A percentile compares a stretch with the other conserved stretches of the same genome.
phyloP scores from a whole-genome alignment of 768 basidiomycete species.

The Lentinula edodes region DNA sequence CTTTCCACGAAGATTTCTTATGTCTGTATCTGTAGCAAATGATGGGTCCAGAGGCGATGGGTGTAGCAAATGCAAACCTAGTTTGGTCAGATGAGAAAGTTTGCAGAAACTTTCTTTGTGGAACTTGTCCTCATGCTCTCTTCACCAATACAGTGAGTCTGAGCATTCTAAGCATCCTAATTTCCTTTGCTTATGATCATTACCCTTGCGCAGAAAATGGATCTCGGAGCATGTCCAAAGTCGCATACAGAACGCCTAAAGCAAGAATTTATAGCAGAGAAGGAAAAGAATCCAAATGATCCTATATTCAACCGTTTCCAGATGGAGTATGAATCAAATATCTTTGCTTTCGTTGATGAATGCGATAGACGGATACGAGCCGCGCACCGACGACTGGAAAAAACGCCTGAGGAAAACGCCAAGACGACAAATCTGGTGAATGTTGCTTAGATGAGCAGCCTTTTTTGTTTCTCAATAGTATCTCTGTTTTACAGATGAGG shows the following conservation, averaged over 20 bases:
- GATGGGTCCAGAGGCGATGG: constrained; percentile 99
- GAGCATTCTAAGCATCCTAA: background rate
- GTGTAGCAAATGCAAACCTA: constrained; percentile 86
- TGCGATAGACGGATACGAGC: constrained; percentile 94
- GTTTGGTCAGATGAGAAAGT: constrained; percentile 97
- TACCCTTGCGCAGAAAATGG: constrained; percentile 83
- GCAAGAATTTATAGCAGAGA: constrained; percentile 80
- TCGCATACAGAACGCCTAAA: constrained; percentile 93
- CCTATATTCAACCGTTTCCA: constrained; percentile 85
- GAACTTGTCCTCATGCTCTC: constrained; percentile 95
- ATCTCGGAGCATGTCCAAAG: constrained; percentile 95
- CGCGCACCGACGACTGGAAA: constrained; percentile 92
- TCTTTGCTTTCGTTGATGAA: constrained; percentile 95
- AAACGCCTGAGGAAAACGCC: constrained; percentile 99
- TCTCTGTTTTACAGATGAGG: constrained; percentile 61
- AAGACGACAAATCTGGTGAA: constrained; percentile 93
- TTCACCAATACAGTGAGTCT: constrained; percentile 92
- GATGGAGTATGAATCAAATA: constrained; percentile 93
- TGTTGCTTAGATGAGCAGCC: constrained; percentile 9
- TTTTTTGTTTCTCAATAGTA: background rate
- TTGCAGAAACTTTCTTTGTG: constrained; percentile 96
- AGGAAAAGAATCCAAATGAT: constrained; percentile 68
- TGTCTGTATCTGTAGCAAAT: constrained; percentile 68
- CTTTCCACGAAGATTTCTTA: background rate
- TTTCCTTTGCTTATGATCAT: background rate